Evolutionary conservation across 2,329 filamentous ascomycete genomes (phyloP).

Genomic region (Fusarium pilosicola): DNA sequence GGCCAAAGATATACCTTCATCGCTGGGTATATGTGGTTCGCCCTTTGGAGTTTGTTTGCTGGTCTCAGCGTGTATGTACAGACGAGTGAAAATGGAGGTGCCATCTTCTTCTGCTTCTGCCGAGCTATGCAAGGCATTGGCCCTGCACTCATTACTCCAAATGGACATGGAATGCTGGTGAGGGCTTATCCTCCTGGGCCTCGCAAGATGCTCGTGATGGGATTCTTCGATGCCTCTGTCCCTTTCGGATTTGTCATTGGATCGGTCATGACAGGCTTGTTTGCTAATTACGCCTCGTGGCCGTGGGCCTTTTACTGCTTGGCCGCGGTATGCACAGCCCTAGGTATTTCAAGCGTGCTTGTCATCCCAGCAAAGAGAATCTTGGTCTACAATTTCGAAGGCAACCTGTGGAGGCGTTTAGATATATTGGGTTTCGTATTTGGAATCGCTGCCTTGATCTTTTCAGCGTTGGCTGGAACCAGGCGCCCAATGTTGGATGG

Average conservation of each 20-base stretch:
- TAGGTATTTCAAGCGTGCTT: conserved; percentile 36
- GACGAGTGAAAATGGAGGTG: conserved; percentile 9
- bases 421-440: conserved; percentile 29
- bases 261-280: conserved; percentile 40
- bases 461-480: conserved; percentile 44
- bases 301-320: conserved; percentile 41
- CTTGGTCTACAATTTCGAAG: conserved; percentile 39
- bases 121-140: conserved; percentile 42
- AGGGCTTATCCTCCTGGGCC: conserved; percentile 40
- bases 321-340: conserved; percentile 32
- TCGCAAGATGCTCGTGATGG: conserved; percentile 39
- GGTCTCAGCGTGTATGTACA: conserved; percentile 37
- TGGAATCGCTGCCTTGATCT: conserved; percentile 25
- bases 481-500: conserved; percentile 35
- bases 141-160: conserved; percentile 38
- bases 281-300: conserved; percentile 38
- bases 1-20: conserved; percentile 39
- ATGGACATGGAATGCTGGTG: conserved; percentile 37
- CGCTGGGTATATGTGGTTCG: conserved; percentile 41
- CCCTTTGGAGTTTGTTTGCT: conserved; percentile 40
- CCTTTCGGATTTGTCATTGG: conserved; percentile 41
- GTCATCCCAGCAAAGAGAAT: conserved; percentile 34
- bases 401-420: conserved; percentile 39
- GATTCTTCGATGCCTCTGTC: conserved; percentile 39
- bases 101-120: conserved; percentile 40